These are phyloP conservation scores for Homolaphlyctis polyrhiza DNA, from an alignment of 371 early-diverging fungal species.

Conservation along the genomic window DNA sequence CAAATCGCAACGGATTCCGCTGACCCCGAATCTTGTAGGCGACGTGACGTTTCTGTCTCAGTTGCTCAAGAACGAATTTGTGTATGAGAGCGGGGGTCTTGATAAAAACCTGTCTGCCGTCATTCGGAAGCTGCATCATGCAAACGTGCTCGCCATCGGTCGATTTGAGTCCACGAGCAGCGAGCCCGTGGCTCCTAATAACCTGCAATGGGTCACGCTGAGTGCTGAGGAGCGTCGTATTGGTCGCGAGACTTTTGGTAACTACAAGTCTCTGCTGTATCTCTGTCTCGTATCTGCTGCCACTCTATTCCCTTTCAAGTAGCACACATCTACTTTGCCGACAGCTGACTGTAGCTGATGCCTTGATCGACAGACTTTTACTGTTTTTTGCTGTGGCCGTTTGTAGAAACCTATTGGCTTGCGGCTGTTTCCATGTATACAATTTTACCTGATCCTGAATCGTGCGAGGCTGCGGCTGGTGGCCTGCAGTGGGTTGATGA, in stretches of 20 bases:
- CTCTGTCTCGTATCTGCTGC: background rate
- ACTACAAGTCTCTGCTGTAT: constrained; percentile 8
- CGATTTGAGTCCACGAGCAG: background rate
- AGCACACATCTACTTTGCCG: too few species aligned
- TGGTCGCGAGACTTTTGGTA: constrained; percentile 77
- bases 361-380: constrained; percentile 60
- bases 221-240: constrained; percentile 62
- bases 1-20: constrained; percentile 24
- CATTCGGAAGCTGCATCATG: constrained; percentile 54
- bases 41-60: constrained; percentile 75
- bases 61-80: constrained; percentile 77
- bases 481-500: constrained; percentile 62
- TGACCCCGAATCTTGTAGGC: constrained; percentile 47
- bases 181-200: background rate
- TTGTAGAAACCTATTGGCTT: constrained; percentile 87
- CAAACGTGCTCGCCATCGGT: constrained; percentile 29
- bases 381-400: constrained; percentile 83
- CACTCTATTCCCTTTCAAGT: background rate
- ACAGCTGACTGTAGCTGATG: background rate
- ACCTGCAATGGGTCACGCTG: constrained; percentile 24
- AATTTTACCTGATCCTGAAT: constrained; percentile 36
- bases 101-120: constrained; percentile 67
- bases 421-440: constrained; percentile 56
- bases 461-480: background rate
- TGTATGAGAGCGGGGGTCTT: constrained; percentile 74